Evolutionary conservation across 2,329 filamentous ascomycete species (phyloP), one percentile per base, ranked within the genome.

Genomic region (Epichloe festucae): DNA sequence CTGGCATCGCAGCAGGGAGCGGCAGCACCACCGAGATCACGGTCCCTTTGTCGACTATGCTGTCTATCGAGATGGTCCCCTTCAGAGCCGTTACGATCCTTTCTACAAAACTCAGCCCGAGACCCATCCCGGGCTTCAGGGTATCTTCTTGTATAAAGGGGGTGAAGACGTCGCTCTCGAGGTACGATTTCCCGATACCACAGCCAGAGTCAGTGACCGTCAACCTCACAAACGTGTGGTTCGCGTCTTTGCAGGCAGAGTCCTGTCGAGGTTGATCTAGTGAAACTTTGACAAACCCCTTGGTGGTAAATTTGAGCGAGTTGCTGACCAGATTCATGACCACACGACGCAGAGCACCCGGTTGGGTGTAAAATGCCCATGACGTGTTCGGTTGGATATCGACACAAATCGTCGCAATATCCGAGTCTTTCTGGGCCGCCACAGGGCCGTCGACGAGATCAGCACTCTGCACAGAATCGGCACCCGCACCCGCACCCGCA

Each of bases 31-130:
- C 67, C 0, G 57, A 59, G 2, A 69, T 64, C 1, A 59, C 67
- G 4, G 70, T 72, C 0, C 71, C 71, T 2, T 59, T 53, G 5
- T 64, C 66, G 2, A 66, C 47, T 11, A 61, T 59, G 36, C 67
- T 83, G 49, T 72, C 70, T n/a, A 87, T 72, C 2, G 75, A 70
- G 41, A 87, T 77, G 2, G 70, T 70, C 0, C 83, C 83, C 31
- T 74, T 73, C 0, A 87, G 67, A 7, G 76, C 73, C 15, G 73
- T 70, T 1, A 82, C 75, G 5, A 87, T 77, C 49, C 72, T 68
- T 31, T 75, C 73, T 2, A 87, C 82, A 11, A 87, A 77, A 40
- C 78, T 82, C 27, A 87, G 65, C 0, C 84, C 84, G 0, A 87
- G 68, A 0, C 83, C 83, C 0, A 78, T 78, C 0, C 83, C 84